Percentiles rank a stretch among this genome's conserved stretches.
phyloP scores from a whole-genome alignment of 352 stramenopile species.

The Pythium aristosporum region DNA sequence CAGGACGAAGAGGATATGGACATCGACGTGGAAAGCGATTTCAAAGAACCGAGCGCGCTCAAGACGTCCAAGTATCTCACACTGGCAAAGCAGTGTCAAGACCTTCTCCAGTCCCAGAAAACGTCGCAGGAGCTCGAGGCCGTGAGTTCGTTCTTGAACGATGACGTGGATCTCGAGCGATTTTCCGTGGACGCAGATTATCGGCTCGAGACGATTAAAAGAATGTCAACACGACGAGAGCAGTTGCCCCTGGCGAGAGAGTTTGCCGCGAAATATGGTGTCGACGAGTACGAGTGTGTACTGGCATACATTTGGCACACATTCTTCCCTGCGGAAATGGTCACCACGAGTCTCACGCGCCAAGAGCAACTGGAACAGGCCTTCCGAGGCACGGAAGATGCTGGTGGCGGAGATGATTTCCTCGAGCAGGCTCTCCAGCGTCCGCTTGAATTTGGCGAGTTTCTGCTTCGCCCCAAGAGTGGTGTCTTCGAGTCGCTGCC shows the following conservation, averaged over 20 bases:
- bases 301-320: conserved; percentile 59
- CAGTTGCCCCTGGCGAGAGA: conserved; percentile 44
- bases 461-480: conserved; percentile 37
- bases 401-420: conserved; percentile 38
- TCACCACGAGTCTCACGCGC: conserved; percentile 17
- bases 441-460: conserved; percentile 51
- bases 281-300: conserved; percentile 65
- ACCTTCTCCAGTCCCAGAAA: conserved; percentile 47
- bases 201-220: conserved; percentile 42
- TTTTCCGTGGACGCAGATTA: conserved; percentile 56
- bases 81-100: conserved; percentile 51
- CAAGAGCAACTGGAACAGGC: conserved; percentile 70
- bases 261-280: conserved; percentile 65
- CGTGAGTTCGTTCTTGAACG: conserved; percentile 62
- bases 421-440: conserved; percentile 63
- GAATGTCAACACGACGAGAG: conserved; percentile 54
- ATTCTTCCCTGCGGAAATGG: conserved; percentile 25
- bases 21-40: neutral
- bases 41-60: neutral
- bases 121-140: conserved; percentile 60
- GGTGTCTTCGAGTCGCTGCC: conserved; percentile 58
- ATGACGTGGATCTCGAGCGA: conserved; percentile 50
- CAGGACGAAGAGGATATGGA: neutral
- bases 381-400: conserved; percentile 40
- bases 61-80: conserved; percentile 1